Percentiles rank a stretch among this genome's conserved stretches.
Evolutionary conservation across 768 basidiomycete genomes (phyloP).

Genomic region (Calocera cornea): DNA sequence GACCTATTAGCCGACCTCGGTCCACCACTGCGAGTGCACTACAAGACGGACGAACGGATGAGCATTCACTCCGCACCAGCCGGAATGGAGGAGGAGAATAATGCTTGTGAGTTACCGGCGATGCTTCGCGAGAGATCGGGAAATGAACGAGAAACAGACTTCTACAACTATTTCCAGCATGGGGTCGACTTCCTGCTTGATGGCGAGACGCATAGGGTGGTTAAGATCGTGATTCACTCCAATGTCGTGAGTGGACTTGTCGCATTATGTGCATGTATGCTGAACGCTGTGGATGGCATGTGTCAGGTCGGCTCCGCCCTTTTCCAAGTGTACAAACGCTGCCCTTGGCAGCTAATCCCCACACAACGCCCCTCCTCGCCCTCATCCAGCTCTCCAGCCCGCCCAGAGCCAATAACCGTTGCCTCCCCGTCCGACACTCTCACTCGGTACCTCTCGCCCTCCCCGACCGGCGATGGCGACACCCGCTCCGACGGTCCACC

Average conservation of each 20-base stretch:
- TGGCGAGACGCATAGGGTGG: slow-evolving; percentile 52
- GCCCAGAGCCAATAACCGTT: not conserved
- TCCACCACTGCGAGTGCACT: slow-evolving; percentile 58
- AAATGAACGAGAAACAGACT: slow-evolving; percentile 38
- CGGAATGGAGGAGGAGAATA: slow-evolving; percentile 24
- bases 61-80: slow-evolving; percentile 50
- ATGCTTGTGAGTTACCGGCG: slow-evolving; percentile 21
- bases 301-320: slow-evolving; percentile 69
- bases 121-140: slow-evolving; percentile 20
- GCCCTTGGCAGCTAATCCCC: slow-evolving; percentile 64
- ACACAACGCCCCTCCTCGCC: slow-evolving; percentile 6
- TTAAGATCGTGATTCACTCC: slow-evolving; percentile 76
- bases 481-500: slow-evolving; percentile 1
- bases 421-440: slow-evolving; percentile 10
- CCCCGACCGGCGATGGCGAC: slow-evolving; percentile 2
- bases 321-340: slow-evolving; percentile 84
- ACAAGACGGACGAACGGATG: slow-evolving; percentile 85
- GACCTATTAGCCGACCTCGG: slow-evolving; percentile 70
- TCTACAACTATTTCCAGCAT: slow-evolving; percentile 88
- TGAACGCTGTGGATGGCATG: not conserved
- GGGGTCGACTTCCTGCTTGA: slow-evolving; percentile 79
- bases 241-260: slow-evolving; percentile 50
- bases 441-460: slow-evolving; percentile 13
- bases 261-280: not conserved
- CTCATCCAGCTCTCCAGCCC: not conserved